Evolutionary conservation across 176 grass and related monocot species (phyloP), one percentile per base, ranked within the genome.

Genomic region (Carex parvula): DNA sequence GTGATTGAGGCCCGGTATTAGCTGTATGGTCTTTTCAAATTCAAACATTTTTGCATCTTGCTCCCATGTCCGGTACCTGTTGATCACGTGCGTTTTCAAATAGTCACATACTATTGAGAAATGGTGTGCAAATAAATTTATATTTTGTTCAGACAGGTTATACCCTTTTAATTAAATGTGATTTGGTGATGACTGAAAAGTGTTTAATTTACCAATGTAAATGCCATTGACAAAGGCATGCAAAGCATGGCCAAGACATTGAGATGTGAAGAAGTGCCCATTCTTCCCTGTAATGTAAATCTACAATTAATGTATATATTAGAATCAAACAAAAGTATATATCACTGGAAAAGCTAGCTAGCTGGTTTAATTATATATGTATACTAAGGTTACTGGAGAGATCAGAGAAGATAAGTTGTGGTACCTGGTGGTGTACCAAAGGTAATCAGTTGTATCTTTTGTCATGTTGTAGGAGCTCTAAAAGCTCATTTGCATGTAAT

Each of bases 351-450:
- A 29, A 29, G 29, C 29, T 29, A 29, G 29, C 26, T 1, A 26
- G 41, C 18, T 73, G 3, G 30, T 73, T 73, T 12, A 26, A 26
- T 26, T 26, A 26, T 26, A 0, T 24, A 39, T 22, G 2, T n/a
- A n/a, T n/a, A n/a, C 21, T 46, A 72, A 48, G 52, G 15, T 1
- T 73, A 73, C 7, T 73, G 18, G 41, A 73, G 3, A 24, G 22
- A 24, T 24, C 22, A 73, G n/a, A 73, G 39, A 73, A 52, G 70
- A 75, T 53, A 89, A 79, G 81, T 94, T 73, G 50, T 85, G 55
- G 16, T 81, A 95, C 93, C 94, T 90, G 62, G 92, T 89, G 15
- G 88, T 94, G 85, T 92, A 97, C 94, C 94, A 94, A 7, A 97
- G n/a, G 73, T 97, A 97, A 64, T 97, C 94, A 5, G 90, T 89